Evolutionary conservation across 495 filamentous ascomycete species (phyloP).

Genomic region (Thozetella sp.): DNA sequence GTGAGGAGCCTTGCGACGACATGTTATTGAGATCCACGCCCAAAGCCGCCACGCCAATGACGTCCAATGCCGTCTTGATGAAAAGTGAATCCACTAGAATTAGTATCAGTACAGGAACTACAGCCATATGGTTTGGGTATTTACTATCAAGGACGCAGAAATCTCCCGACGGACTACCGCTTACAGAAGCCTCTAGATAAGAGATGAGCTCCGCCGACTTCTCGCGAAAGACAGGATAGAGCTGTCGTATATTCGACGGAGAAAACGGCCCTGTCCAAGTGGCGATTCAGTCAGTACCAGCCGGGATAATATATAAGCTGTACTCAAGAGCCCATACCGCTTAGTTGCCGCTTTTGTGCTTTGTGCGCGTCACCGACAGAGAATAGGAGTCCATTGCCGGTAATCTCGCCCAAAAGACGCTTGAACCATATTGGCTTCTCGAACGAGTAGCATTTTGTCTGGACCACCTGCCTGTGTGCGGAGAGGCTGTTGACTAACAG

Average conservation of each 20-base stretch:
- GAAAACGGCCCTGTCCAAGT: constrained; percentile 12
- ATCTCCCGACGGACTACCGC: constrained; percentile 4
- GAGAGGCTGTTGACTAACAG: constrained; percentile 31
- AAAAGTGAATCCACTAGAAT: constrained; percentile 7
- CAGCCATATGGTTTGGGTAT: background rate
- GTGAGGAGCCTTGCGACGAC: constrained; percentile 23
- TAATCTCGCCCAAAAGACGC: constrained; percentile 25
- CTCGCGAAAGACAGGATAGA: constrained; percentile 18
- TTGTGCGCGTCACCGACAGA: constrained; percentile 29
- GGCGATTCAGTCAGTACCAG: no score
- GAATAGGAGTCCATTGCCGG: constrained; percentile 27
- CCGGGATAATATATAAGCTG: background rate
- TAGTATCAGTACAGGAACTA: background rate
- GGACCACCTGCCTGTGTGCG: constrained; percentile 30
- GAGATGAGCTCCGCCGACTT: constrained; percentile 11
- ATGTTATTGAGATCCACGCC: constrained; percentile 68
- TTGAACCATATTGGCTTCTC: constrained; percentile 28
- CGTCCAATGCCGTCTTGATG: constrained; percentile 58
- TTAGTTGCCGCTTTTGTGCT: constrained; percentile 23
- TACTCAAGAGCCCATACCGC: constrained; percentile 1
- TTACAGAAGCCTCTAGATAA: constrained; percentile 14
- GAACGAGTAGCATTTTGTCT: constrained; percentile 31
- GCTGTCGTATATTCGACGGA: constrained; percentile 10
- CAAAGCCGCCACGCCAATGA: constrained; percentile 68
- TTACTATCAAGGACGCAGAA: background rate